Percentiles rank a stretch among this genome's conserved stretches.
Conservation (phyloP, 371 early-diverging fungal genomes). For the Fennellomyces sp. region DNA sequence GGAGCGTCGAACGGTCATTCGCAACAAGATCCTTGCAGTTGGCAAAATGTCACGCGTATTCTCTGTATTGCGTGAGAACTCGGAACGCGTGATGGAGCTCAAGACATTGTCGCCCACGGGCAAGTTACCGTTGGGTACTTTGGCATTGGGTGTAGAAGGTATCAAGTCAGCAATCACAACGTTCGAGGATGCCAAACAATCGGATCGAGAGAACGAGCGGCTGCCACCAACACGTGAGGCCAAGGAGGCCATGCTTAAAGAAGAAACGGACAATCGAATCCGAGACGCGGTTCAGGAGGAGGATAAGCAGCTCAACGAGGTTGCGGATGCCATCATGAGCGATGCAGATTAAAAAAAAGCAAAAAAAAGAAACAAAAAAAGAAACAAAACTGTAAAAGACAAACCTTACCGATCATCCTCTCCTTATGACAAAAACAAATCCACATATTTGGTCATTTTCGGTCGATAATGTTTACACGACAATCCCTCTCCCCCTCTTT, state of each 20-base stretch:
- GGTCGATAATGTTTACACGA: neutral
- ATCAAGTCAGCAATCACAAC: constrained; percentile 85
- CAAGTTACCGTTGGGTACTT: constrained; percentile 80
- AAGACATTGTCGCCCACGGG: constrained; percentile 86
- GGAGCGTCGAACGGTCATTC: constrained; percentile 75
- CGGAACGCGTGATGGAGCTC: constrained; percentile 90
- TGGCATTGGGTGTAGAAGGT: constrained; percentile 91
- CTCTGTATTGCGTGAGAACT: constrained; percentile 86
- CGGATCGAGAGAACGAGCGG: constrained; percentile 91
- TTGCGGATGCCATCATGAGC: constrained; percentile 49
- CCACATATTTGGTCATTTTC: constrained; percentile 11
- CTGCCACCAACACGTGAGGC: constrained; percentile 74
- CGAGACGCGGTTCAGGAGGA: constrained; percentile 54
- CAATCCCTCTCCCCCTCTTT: neutral
- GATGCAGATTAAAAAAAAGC: constrained; percentile 30
- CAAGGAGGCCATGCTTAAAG: constrained; percentile 38
- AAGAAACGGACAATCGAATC: constrained; percentile 51
- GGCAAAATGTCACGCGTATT: constrained; percentile 91
- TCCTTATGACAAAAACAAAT: constrained; percentile 9
- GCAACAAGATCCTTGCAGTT: constrained; percentile 91
- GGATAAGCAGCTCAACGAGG: constrained; percentile 42
- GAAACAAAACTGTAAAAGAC: neutral
- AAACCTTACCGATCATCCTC: neutral
- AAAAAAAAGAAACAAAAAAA: constrained; percentile 5
- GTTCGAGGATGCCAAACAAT: constrained; percentile 90